These are phyloP conservation scores for Xylaria bambusicola DNA, from an alignment of 495 filamentous ascomycete species.

Conservation along the genomic window DNA sequence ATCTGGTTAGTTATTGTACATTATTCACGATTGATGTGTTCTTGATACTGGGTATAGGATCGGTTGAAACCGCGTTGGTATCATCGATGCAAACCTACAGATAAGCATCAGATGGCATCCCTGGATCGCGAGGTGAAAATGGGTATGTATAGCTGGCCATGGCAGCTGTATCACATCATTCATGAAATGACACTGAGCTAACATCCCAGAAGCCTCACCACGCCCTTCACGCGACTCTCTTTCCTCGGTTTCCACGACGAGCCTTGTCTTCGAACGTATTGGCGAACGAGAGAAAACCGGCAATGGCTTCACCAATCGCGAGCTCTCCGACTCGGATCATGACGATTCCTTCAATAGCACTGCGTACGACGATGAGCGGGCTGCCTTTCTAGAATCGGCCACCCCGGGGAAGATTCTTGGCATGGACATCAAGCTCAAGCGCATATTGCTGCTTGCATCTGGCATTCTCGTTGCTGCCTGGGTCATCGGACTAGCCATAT, in stretches of 20 bases:
- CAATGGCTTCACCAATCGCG: conserved; percentile 40
- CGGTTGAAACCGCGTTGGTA: not conserved
- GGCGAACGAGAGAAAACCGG: conserved; percentile 49
- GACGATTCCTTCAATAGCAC: conserved; percentile 49
- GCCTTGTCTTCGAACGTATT: conserved; percentile 74
- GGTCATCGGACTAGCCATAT: conserved; percentile 75
- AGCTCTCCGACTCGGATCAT: conserved; percentile 40
- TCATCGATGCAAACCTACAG: not conserved
- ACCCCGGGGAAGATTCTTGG: conserved; percentile 35
- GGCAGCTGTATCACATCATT: too few species aligned
- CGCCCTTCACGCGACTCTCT: conserved; percentile 59
- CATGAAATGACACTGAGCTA: too few species aligned
- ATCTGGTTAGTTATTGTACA: too few species aligned
- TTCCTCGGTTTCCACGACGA: conserved; percentile 74
- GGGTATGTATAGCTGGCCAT: conserved; percentile 9
- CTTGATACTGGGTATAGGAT: too few species aligned
- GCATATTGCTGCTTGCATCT: conserved; percentile 67
- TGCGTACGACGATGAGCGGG: conserved; percentile 42
- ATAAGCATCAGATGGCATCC: not conserved
- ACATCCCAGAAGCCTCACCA: conserved; percentile 27
- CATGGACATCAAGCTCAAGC: conserved; percentile 63
- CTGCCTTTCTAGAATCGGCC: conserved; percentile 42
- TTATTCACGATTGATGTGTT: too few species aligned
- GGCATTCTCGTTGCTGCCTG: conserved; percentile 73
- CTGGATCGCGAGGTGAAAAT: conserved; percentile 2